phyloP scores from a whole-genome alignment of 345 rosid species.

The Euphorbia peplus region DNA sequence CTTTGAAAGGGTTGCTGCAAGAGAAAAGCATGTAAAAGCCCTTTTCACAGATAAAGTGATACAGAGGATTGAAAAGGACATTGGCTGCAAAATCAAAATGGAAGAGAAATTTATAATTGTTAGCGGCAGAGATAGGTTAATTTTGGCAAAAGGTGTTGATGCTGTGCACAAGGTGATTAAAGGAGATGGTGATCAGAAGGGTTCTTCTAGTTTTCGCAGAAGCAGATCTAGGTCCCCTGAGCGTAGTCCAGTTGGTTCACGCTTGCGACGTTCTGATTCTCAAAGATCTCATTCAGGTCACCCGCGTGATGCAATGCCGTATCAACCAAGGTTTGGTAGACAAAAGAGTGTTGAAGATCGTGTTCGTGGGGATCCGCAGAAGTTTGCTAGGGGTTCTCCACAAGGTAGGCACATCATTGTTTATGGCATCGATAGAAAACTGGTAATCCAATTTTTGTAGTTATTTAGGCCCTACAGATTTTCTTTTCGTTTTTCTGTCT shows the following conservation, averaged over 20 bases:
- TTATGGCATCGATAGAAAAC: conserved; percentile 56
- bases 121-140: conserved; percentile 88
- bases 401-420: conserved; percentile 95
- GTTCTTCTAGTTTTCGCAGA: conserved; percentile 55
- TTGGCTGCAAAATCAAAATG: conserved; percentile 86
- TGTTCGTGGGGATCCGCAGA: conserved; percentile 66
- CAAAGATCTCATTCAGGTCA: conserved; percentile 49
- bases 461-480: conserved; percentile 33
- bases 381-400: conserved; percentile 74
- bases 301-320: conserved; percentile 57
- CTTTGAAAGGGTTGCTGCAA: conserved; percentile 88
- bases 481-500: conserved; percentile 11
- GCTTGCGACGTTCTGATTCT: conserved; percentile 59
- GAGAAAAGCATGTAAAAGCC: conserved; percentile 69
- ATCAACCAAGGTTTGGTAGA: conserved; percentile 64
- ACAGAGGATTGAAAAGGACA: conserved; percentile 72
- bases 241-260: conserved; percentile 58
- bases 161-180: conserved; percentile 82
- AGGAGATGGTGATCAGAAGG: conserved; percentile 65
- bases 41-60: conserved; percentile 78
- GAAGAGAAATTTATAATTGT: conserved; percentile 92
- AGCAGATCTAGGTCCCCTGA: conserved; percentile 92
- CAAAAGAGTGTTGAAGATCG: conserved; percentile 65
- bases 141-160: conserved; percentile 93
- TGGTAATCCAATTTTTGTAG: conserved; percentile 50